phyloP scores from a whole-genome alignment of 139 green algal genomes.

The Picocystis salinarum region DNA sequence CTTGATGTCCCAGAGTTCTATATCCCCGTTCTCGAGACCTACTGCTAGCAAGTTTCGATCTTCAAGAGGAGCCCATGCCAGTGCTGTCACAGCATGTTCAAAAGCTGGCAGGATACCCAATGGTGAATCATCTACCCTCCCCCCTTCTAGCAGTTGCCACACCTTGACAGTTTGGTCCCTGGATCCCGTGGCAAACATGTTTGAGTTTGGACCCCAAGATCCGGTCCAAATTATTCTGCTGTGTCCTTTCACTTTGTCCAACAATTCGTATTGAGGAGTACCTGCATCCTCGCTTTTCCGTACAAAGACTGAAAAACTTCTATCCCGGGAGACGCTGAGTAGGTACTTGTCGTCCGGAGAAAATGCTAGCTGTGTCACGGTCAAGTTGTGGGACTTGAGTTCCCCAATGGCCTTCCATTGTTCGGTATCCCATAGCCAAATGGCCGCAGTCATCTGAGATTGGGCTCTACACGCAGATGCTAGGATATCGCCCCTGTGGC shows the following conservation, averaged over 20 bases:
- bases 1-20: slow-evolving; percentile 24
- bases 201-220: slow-evolving; percentile 31
- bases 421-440: slow-evolving; percentile 54
- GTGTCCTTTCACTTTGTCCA: slow-evolving; percentile 36
- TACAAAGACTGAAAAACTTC: slow-evolving; percentile 28
- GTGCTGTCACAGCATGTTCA: slow-evolving; percentile 23
- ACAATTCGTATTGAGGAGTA: not conserved
- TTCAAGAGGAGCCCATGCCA: slow-evolving; percentile 23
- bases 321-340: slow-evolving; percentile 40
- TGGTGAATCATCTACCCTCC: not conserved
- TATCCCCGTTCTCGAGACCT: slow-evolving; percentile 37
- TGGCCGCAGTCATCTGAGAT: slow-evolving; percentile 14
- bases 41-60: slow-evolving; percentile 28
- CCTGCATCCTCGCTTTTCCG: not conserved
- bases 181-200: slow-evolving; percentile 42
- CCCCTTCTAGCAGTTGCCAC: slow-evolving; percentile 18
- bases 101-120: slow-evolving; percentile 15
- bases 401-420: slow-evolving; percentile 21
- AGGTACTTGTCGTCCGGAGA: slow-evolving; percentile 32
- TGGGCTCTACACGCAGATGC: slow-evolving; percentile 59
- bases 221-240: slow-evolving; percentile 52
- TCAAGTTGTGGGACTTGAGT: slow-evolving; percentile 58
- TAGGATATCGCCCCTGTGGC: slow-evolving; percentile 30
- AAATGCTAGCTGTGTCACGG: slow-evolving; percentile 79
- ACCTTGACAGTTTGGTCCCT: slow-evolving; percentile 52